These are phyloP conservation scores for Aspergillus thermomutatus DNA, from an alignment of 2,329 filamentous ascomycete genomes.

Conservation along the genomic window DNA sequence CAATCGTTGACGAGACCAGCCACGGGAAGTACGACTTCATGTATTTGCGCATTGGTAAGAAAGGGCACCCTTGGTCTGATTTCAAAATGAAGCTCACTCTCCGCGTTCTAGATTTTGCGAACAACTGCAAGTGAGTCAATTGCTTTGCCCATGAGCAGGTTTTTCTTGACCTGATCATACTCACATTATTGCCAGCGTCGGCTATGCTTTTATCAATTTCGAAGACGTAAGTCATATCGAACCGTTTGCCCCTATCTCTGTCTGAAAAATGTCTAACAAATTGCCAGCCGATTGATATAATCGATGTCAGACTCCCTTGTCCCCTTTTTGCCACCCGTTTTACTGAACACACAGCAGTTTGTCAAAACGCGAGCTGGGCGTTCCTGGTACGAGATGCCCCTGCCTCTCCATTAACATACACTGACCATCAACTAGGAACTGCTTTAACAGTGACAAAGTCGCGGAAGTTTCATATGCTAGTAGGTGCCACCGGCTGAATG, in stretches of 20 bases:
- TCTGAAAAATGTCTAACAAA: slow-evolving; percentile 35
- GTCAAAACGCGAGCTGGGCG: slow-evolving; percentile 67
- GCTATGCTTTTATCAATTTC: slow-evolving; percentile 97
- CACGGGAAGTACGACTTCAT: slow-evolving; percentile 88
- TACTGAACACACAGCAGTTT: slow-evolving; percentile 55
- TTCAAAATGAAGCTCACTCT: not conserved
- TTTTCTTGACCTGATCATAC: slow-evolving; percentile 4
- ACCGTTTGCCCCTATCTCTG: not conserved
- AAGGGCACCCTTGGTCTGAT: not conserved
- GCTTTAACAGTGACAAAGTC: slow-evolving; percentile 78
- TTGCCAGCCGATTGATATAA: slow-evolving; percentile 65
- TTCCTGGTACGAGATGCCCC: slow-evolving; percentile 53
- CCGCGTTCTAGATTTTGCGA: slow-evolving; percentile 62
- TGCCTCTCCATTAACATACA: slow-evolving; percentile 4
- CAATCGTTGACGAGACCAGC: slow-evolving; percentile 73
- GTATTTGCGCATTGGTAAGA: slow-evolving; percentile 76
- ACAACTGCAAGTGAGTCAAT: slow-evolving; percentile 71
- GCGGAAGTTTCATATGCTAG: slow-evolving; percentile 95
- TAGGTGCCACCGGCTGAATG: slow-evolving; percentile 44
- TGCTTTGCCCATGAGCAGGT: not conserved
- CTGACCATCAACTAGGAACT: slow-evolving; percentile 55
- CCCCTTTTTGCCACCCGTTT: slow-evolving; percentile 6
- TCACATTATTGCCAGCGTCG: slow-evolving; percentile 60
- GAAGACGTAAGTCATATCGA: slow-evolving; percentile 58
- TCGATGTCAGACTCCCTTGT: slow-evolving; percentile 55